phyloP scores from a whole-genome alignment of 2,329 filamentous ascomycete species.

The Ceratocystis alfenasii region DNA sequence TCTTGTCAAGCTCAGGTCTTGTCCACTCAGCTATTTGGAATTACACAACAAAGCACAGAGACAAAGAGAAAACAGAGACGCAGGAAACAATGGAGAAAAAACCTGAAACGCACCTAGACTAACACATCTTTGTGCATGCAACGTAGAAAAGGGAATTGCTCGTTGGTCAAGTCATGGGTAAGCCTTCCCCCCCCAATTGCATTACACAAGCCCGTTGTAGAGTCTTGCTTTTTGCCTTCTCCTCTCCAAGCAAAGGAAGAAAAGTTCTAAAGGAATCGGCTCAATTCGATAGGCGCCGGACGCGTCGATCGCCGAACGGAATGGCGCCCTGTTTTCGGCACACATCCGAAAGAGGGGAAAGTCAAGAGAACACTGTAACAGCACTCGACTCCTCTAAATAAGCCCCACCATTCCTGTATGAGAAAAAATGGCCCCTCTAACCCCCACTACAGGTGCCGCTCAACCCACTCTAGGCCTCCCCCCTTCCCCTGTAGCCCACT shows the following conservation, averaged over 20 bases:
- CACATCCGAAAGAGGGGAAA: constrained; percentile 1
- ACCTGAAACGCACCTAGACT: not conserved
- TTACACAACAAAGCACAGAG: not conserved
- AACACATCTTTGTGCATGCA: not conserved
- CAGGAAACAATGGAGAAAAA: not conserved
- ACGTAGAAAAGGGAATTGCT: too few species aligned
- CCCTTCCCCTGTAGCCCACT: not conserved
- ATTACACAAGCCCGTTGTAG: too few species aligned
- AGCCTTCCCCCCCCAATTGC: too few species aligned
- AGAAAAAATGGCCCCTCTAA: too few species aligned
- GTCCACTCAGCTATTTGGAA: constrained; percentile 6
- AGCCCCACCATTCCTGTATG: not conserved
- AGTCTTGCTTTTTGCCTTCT: not conserved
- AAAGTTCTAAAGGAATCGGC: not conserved
- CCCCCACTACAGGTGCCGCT: too few species aligned
- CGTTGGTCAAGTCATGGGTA: too few species aligned
- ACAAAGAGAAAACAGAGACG: not conserved
- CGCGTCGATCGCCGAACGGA: constrained; percentile 3
- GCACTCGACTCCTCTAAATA: not conserved
- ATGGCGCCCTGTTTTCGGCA: constrained; percentile 1
- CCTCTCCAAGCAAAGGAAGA: too few species aligned
- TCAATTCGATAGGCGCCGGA: not conserved
- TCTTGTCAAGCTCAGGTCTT: not conserved
- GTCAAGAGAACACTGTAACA: not conserved
- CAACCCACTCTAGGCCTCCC: not conserved